These are phyloP conservation scores for Plasmodium relictum DNA, from an alignment of 169 alveolate species.

Conservation along the genomic window DNA sequence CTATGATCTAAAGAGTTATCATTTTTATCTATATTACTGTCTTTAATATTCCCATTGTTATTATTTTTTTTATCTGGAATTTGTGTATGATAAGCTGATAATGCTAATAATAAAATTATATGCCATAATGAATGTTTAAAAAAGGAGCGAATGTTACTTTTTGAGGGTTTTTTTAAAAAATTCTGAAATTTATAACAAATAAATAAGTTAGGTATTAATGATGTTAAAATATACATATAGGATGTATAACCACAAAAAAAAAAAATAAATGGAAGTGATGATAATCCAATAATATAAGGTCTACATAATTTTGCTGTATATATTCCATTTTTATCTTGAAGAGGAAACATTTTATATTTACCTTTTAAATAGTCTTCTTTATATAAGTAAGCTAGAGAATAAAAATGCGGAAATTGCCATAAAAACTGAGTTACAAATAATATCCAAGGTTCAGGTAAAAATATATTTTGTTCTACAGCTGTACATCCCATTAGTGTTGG, in stretches of 20 bases:
- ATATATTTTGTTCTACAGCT: conserved; percentile 81
- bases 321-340: conserved; percentile 82
- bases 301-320: conserved; percentile 83
- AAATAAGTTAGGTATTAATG: conserved; percentile 77
- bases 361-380: conserved; percentile 86
- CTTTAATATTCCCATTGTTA: neutral
- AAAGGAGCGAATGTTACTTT: conserved; percentile 14
- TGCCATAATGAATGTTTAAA: conserved; percentile 82
- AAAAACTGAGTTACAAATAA: conserved; percentile 81
- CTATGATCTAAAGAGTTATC: conserved; percentile 14
- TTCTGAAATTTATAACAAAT: conserved; percentile 59
- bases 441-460: conserved; percentile 82
- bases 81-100: conserved; percentile 81
- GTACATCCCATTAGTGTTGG: conserved; percentile 87
- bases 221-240: conserved; percentile 79
- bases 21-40: neutral
- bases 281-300: conserved; percentile 74
- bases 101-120: conserved; percentile 79
- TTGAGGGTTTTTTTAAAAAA: conserved; percentile 24
- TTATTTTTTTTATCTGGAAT: conserved; percentile 13
- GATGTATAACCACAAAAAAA: conserved; percentile 79
- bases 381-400: conserved; percentile 86
- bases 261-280: conserved; percentile 82
- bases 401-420: conserved; percentile 89
- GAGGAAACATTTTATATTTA: conserved; percentile 84